These are phyloP conservation scores for Pseudotsuga menziesii DNA, from an alignment of 75 land plant genomes.

Conservation along the genomic window DNA sequence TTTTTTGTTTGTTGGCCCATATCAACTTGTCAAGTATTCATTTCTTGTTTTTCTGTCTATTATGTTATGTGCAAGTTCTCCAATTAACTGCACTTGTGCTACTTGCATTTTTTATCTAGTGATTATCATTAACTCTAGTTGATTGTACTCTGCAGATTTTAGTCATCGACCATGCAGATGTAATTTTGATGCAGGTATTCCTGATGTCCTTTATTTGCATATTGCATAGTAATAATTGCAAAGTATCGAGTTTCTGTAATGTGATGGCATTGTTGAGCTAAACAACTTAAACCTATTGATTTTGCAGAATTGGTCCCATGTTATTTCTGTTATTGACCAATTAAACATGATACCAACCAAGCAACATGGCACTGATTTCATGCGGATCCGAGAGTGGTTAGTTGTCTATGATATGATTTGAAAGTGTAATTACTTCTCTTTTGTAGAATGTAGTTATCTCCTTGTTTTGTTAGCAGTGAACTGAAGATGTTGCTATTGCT, in stretches of 20 bases:
- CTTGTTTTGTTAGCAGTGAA: background rate
- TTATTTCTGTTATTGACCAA: slow-evolving; percentile 57
- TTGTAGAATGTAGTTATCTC: background rate
- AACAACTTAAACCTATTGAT: background rate
- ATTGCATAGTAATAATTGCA: background rate
- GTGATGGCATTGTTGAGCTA: background rate
- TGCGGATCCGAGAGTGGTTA: slow-evolving; percentile 90
- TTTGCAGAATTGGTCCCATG: slow-evolving; percentile 88
- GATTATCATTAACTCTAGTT: slow-evolving; percentile 3
- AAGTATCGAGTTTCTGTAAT: background rate
- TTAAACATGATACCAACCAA: slow-evolving; percentile 68
- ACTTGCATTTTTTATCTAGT: background rate
- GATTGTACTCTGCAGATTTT: slow-evolving; percentile 43
- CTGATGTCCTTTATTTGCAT: background rate
- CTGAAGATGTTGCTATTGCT: background rate
- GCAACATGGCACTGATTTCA: slow-evolving; percentile 87
- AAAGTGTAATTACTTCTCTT: background rate
- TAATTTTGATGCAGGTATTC: slow-evolving; percentile 86
- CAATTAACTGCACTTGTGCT: background rate
- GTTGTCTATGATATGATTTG: slow-evolving; percentile 8
- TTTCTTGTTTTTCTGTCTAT: background rate
- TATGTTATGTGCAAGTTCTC: background rate
- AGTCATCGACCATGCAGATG: slow-evolving; percentile 87
- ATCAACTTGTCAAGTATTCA: background rate
- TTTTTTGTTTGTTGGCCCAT: background rate